Evolutionary conservation across 495 filamentous ascomycete species (phyloP).

Genomic region (Neurospora sp.): DNA sequence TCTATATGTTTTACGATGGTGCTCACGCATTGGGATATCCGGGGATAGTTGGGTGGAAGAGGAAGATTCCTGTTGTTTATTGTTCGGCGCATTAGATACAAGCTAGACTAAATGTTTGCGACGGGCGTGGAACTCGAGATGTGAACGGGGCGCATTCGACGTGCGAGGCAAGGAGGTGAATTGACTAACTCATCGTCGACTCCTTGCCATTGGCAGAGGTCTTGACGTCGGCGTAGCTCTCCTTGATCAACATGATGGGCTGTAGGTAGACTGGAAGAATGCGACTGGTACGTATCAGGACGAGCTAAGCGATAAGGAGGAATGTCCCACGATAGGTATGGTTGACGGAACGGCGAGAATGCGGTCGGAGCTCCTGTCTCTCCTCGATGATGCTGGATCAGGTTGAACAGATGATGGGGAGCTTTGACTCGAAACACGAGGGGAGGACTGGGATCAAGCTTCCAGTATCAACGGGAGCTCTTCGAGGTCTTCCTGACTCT

Average conservation of each 20-base stretch:
- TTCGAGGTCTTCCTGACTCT: too few species aligned
- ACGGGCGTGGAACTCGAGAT: not conserved
- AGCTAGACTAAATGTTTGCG: not conserved
- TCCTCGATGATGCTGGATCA: not conserved
- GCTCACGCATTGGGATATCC: conserved; percentile 69
- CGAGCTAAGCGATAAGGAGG: not conserved
- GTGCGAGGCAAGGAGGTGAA: not conserved
- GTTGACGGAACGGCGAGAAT: not conserved
- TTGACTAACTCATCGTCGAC: conserved; percentile 33
- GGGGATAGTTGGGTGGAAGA: conserved; percentile 79
- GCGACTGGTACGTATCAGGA: not conserved
- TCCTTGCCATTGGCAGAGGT: conserved; percentile 36
- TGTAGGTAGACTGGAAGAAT: not conserved
- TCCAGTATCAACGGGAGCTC: not conserved
- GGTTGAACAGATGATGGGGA: not conserved
- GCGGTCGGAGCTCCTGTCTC: not conserved
- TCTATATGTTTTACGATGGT: not conserved
- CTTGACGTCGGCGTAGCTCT: conserved; percentile 33
- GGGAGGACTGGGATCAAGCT: not conserved
- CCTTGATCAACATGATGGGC: conserved; percentile 35
- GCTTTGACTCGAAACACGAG: not conserved
- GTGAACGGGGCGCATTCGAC: not conserved
- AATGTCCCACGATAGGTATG: not conserved
- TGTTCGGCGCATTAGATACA: not conserved
- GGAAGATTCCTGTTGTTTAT: conserved; percentile 57